phyloP scores from a whole-genome alignment of 495 filamentous ascomycete species.

The Trichodelitschia bisporula region DNA sequence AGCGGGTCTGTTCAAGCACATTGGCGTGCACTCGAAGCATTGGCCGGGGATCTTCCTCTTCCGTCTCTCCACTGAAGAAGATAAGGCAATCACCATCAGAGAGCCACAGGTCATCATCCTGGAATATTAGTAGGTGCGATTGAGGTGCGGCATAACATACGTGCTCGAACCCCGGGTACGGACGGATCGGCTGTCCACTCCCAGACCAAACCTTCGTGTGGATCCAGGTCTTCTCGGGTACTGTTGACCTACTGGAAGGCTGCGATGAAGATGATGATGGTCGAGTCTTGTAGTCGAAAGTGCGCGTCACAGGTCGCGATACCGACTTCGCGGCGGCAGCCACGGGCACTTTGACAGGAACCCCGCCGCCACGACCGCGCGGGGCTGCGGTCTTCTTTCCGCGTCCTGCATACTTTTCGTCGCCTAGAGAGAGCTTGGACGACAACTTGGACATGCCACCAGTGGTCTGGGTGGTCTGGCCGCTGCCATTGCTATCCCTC shows the following conservation, averaged over 20 bases:
- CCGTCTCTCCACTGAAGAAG: conserved; percentile 11
- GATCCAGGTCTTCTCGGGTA: background rate
- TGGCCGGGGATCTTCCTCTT: conserved; percentile 8
- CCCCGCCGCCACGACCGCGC: background rate
- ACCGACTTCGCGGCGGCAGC: background rate
- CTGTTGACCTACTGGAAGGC: background rate
- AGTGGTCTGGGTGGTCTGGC: no score
- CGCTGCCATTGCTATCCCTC: background rate
- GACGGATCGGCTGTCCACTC: background rate
- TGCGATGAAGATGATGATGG: no score
- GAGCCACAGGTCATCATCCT: conserved; percentile 10
- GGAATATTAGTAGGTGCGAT: background rate
- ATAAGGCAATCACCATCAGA: conserved; percentile 10
- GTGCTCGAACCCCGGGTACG: background rate
- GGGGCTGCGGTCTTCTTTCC: no score
- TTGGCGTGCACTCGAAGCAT: conserved; percentile 7
- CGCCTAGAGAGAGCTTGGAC: no score
- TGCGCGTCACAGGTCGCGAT: background rate
- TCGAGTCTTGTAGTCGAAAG: no score
- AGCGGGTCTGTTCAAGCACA: conserved; percentile 8
- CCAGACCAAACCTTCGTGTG: background rate
- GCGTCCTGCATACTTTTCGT: no score
- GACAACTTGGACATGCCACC: no score
- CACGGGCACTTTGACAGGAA: background rate
- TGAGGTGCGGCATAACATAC: background rate